Percentiles rank a stretch among this genome's conserved stretches.
Conservation (phyloP, 2,329 filamentous ascomycete species). For the Pestalotiopsis sp. region DNA sequence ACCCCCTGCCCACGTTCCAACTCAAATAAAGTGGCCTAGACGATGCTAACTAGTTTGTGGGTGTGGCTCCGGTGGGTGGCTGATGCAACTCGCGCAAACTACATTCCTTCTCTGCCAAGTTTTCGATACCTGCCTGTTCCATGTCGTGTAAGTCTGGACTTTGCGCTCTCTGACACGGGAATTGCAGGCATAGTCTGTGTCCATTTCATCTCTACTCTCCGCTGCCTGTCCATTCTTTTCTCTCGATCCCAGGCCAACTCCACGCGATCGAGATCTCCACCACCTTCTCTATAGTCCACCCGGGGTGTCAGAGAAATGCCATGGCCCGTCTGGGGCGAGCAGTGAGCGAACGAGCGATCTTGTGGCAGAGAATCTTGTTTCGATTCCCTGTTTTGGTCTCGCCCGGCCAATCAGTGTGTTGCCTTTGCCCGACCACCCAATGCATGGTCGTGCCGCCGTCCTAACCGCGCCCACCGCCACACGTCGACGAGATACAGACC, state of each 20-base stretch:
- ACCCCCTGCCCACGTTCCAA: neutral
- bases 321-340: neutral
- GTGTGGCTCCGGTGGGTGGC: slow-evolving; percentile 12
- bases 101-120: slow-evolving; percentile 2
- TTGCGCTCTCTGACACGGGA: neutral
- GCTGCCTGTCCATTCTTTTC: neutral
- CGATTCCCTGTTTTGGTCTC: slow-evolving; percentile 3
- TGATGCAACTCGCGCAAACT: slow-evolving; percentile 6
- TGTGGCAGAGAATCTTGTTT: slow-evolving; percentile 16
- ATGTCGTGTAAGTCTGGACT: slow-evolving; percentile 10
- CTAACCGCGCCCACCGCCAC: slow-evolving; percentile 1
- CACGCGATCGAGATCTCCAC: slow-evolving; percentile 15
- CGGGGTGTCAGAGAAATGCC: slow-evolving; percentile 5
- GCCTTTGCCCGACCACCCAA: neutral
- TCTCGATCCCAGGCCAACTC: slow-evolving; percentile 2
- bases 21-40: slow-evolving; percentile 1
- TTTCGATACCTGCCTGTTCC: slow-evolving; percentile 9
- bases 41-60: slow-evolving; percentile 1
- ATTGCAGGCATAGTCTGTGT: slow-evolving; percentile 2
- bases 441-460: neutral
- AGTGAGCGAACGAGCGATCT: neutral
- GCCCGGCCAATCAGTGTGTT: slow-evolving; percentile 2
- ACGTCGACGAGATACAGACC: neutral
- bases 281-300: neutral
- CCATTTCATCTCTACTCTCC: neutral